These are phyloP conservation scores for Metschnikowia corniflorae DNA, from an alignment of 805 yeast genomes.

Conservation along the genomic window DNA sequence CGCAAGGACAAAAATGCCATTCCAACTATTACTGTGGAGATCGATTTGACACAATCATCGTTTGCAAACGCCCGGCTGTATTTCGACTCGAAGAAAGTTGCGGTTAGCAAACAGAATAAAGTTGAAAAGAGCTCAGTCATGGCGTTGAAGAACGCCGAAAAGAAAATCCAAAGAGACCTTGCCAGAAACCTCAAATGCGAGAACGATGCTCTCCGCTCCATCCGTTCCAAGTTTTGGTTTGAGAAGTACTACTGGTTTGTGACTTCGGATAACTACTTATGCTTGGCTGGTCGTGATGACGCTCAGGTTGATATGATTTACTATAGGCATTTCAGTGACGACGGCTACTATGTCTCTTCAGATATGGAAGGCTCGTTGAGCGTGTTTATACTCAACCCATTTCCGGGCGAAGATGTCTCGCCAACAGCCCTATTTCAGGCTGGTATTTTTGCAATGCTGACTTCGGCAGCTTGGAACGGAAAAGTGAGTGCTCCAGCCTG, in stretches of 20 bases:
- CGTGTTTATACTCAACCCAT: constrained; percentile 79
- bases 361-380: constrained; percentile 72
- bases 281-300: constrained; percentile 82
- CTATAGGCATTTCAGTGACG: constrained; percentile 68
- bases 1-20: constrained; percentile 12
- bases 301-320: constrained; percentile 77
- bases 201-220: constrained; percentile 46
- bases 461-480: constrained; percentile 87
- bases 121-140: constrained; percentile 72
- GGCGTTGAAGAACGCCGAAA: constrained; percentile 82
- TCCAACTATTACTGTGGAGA: constrained; percentile 46
- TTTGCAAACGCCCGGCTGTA: constrained; percentile 85
- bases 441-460: constrained; percentile 75
- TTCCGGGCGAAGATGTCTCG: constrained; percentile 65
- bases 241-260: constrained; percentile 94
- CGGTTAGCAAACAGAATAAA: constrained; percentile 72
- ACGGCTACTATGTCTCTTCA: constrained; percentile 69
- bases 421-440: constrained; percentile 90
- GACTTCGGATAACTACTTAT: constrained; percentile 83
- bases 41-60: constrained; percentile 70
- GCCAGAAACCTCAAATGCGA: constrained; percentile 58
- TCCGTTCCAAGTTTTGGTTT: constrained; percentile 81
- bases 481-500: constrained; percentile 81
- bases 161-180: constrained; percentile 69
- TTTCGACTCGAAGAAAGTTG: constrained; percentile 71